Evolutionary conservation across 441 rosid species (phyloP).

Genomic region (Eruca vesicaria): DNA sequence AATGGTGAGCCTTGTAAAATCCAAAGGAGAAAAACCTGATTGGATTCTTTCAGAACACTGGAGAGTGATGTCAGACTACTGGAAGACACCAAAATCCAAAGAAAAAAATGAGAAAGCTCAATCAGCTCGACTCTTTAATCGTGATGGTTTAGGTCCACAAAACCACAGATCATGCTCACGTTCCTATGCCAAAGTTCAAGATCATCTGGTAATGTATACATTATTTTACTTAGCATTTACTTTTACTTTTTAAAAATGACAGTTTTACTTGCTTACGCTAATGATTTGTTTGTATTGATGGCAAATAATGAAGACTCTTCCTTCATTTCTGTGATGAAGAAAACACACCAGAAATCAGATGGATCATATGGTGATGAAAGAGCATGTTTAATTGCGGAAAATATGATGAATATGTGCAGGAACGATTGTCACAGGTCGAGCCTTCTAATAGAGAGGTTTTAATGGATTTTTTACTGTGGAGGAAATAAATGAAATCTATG

Average conservation of each 20-base stretch:
- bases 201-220: neutral
- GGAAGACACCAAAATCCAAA: neutral
- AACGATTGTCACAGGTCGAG: no score
- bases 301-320: no score
- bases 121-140: neutral
- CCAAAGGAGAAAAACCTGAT: neutral
- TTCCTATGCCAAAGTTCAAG: neutral
- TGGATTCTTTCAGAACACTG: neutral
- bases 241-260: neutral
- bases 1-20: slow-evolving; percentile 7
- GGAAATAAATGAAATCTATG: no score
- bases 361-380: no score
- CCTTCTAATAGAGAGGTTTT: no score
- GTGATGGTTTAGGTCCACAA: neutral
- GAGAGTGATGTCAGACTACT: neutral
- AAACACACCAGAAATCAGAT: no score
- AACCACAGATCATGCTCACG: neutral
- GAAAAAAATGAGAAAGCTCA: neutral
- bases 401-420: no score
- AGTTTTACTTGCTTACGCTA: neutral
- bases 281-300: no score
- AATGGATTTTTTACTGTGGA: no score
- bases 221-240: neutral
- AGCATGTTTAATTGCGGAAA: no score
- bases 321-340: no score